Percentiles rank a stretch among this genome's conserved stretches.
These are phyloP conservation scores for Zygosaccharomyces lentus DNA, from an alignment of 805 yeast genomes.

Conservation along the genomic window DNA sequence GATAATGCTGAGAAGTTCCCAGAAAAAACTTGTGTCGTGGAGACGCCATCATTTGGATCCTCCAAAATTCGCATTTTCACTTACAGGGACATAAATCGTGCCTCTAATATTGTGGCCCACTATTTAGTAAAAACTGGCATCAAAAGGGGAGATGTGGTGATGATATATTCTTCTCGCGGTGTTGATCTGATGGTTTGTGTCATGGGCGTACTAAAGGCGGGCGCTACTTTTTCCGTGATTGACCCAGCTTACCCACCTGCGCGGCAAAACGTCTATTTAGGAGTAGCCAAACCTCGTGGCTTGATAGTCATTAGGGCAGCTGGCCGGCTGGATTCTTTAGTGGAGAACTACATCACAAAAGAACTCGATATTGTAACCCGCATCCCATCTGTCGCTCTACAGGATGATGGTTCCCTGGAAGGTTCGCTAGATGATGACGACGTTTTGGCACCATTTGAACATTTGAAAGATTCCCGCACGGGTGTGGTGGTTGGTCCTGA, in stretches of 20 bases:
- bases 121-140: conserved; percentile 78
- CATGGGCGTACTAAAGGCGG: conserved; percentile 96
- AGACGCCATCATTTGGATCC: conserved; percentile 64
- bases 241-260: conserved; percentile 99
- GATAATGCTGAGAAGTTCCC: conserved; percentile 82
- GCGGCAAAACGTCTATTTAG: conserved; percentile 86
- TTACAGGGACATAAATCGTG: conserved; percentile 83
- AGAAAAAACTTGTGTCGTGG: conserved; percentile 85
- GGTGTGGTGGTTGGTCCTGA: conserved; percentile 97
- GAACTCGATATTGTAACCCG: conserved; percentile 70
- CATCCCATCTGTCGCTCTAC: conserved; percentile 72
- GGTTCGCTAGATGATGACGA: conserved; percentile 46
- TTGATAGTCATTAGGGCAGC: conserved; percentile 88
- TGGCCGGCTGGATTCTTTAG: conserved; percentile 72
- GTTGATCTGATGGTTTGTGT: conserved; percentile 96
- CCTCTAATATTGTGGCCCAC: conserved; percentile 91
- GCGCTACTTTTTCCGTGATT: conserved; percentile 96
- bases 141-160: conserved; percentile 87
- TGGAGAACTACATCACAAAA: conserved; percentile 66
- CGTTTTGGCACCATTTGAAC: conserved; percentile 44
- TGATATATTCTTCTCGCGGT: conserved; percentile 97
- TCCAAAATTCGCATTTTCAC: conserved; percentile 65
- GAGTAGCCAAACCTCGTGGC: conserved; percentile 91
- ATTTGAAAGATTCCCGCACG: conserved; percentile 54
- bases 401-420: conserved; percentile 70